A percentile compares a stretch with the other conserved stretches of the same genome.
phyloP scores from a whole-genome alignment of 192 early-diverging fungal species.

The Coemansia sp. region DNA sequence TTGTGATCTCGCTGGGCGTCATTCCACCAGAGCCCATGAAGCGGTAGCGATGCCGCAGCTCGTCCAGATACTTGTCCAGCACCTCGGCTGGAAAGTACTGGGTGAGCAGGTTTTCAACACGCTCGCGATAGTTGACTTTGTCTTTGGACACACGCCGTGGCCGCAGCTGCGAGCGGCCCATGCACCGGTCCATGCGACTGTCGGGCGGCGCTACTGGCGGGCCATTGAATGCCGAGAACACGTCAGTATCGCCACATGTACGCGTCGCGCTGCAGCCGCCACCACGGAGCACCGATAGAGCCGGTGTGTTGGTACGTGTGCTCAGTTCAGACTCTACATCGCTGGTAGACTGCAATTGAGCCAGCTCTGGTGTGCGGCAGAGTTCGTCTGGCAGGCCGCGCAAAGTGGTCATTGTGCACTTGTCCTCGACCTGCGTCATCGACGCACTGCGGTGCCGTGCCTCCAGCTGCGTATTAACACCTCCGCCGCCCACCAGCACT shows the following conservation, averaged over 20 bases:
- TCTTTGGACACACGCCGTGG: constrained; percentile 36
- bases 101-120: constrained; percentile 44
- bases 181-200: background rate
- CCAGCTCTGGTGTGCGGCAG: constrained; percentile 9
- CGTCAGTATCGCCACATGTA: background rate
- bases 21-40: constrained; percentile 53
- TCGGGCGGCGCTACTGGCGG: constrained; percentile 52
- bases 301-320: constrained; percentile 19
- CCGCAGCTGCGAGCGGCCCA: constrained; percentile 19
- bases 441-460: constrained; percentile 38
- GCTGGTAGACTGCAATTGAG: constrained; percentile 9
- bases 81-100: constrained; percentile 49
- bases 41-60: constrained; percentile 50
- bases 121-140: constrained; percentile 50
- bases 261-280: constrained; percentile 21
- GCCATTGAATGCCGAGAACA: constrained; percentile 48
- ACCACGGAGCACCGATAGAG: constrained; percentile 42
- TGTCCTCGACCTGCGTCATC: constrained; percentile 47
- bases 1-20: constrained; percentile 40
- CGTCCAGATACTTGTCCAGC: constrained; percentile 47
- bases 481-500: constrained; percentile 43
- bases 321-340: constrained; percentile 6
- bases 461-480: constrained; percentile 3
- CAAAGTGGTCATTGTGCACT: constrained; percentile 47
- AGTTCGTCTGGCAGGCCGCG: constrained; percentile 41